Evolutionary conservation across 2,329 filamentous ascomycete genomes (phyloP), one percentile per base, ranked within the genome.

Genomic region (Metarhizium humberi): DNA sequence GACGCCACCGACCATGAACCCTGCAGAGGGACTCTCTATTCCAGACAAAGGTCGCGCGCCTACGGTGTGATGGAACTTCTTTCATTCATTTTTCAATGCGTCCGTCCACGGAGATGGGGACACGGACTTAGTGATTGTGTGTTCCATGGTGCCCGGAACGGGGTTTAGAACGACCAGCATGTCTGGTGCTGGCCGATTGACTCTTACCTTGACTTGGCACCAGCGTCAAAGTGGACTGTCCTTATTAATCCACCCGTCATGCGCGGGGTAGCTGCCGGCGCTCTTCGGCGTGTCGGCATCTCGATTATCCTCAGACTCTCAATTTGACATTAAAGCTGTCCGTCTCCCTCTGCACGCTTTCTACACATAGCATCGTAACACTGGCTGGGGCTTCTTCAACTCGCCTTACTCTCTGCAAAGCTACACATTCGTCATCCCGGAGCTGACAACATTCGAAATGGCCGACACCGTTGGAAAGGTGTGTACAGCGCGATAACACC

Each of bases 381-480:
- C 20, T 10, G 20, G 16, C 11, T 14, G 45, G 14, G 25, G 43
- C 7, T n/a, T 16, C 16, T 4, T 48, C 20, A n/a, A 48, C 20
- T 16, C 45, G 20, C 13, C 20, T 29, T 20, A 18, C 30, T 48
- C 45, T 48, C 25, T 16, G 45, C 25, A 48, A 29, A 30, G 13
- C 45, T 46, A 46, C 43, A 38, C 36, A 14, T 14, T 34, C 11
- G 38, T 52, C 54, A 10, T 40, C 18, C 18, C 29, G 30, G 20
- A 36, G 36, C 50, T 40, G 6, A 50, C 32, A 30, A n/a, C 49
- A 32, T 48, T 48, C 53, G 51, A 16, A 46, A 57, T 57, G 56
- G 30, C 56, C 34, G 56, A 57, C 16, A 57, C 53, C 40, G 56
- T 29, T 42, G 56, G 56, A 55, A 57, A 57, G 53, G 56, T 57